Base-by-base conservation (phyloP, 1,139 yeast genomes). In the Dujonia santamariae region DNA sequence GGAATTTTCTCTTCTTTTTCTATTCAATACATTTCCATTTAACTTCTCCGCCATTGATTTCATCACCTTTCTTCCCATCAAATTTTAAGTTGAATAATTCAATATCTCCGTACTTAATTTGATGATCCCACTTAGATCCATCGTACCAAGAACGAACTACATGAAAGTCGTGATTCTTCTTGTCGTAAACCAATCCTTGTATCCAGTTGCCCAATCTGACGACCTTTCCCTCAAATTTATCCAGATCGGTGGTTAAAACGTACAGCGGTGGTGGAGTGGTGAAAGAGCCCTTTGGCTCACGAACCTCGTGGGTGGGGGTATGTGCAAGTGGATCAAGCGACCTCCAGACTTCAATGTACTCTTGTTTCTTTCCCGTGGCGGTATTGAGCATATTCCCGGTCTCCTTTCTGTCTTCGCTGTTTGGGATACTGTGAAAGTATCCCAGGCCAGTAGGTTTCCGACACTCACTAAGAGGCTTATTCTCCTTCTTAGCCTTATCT, bases 321-420 rank as follows among this genome's bases (percentile, higher is more conserved):
- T 61, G 53, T 7, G 44, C 41, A 3, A 43, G 32, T 1, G 78
- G 68, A 46, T 75, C 72, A 22, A 78, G 48, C 7, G 74, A 64
- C 44, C 79, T 53, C 85, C 85, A 79, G 16, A 75, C 60, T 51
- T 79, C 85, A 22, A 69, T 58, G 44, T 77, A 79, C 5, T 60
- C 60, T 38, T 69, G 71, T 4, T 53, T 46, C n/a, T 49, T 44
- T 0, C 74, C 73, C 0, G 78, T 63, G 3, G 43, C 67, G 1
- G 74, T 66, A 44, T 77, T 74, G 15, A 48, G 44, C 84, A 79
- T 77, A 3, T 45, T 42, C 0, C 85, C 85, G 0, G 67, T 62
- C 46, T 79, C 85, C 32, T 60, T 60, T 28, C 81, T 59, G 37
- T 66, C 72, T 12, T 65, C 63, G 7, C 72, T 67, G 17, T 58